Base-by-base conservation (phyloP, 805 yeast genomes). In the Saccharomycopsis amapae region DNA sequence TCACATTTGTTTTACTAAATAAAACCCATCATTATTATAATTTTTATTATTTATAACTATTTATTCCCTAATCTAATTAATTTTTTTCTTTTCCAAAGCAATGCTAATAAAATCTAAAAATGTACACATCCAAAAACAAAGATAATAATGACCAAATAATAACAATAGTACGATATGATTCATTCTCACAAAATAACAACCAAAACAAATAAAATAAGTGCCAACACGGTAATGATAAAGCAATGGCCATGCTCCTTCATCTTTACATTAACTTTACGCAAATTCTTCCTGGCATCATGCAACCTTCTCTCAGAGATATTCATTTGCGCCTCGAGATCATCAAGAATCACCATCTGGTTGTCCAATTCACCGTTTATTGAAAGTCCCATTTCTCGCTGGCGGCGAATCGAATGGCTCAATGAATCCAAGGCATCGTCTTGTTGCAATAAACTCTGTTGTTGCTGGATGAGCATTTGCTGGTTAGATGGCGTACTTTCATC, bases 191-290 rank as follows among this genome's bases (percentile, higher is more conserved):
- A 44, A 2, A 74, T 56, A 19, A 70, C 61, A 46, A 76, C 52
- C 24, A 76, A 55, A 3, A 75, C 49, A 13, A 76, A 53, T 41
- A 76, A 54, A 18, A 76, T 62, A n/a, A 74, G 35, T 2, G 67
- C 54, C 45, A 76, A 56, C 2, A 67, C 60, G 1, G 71, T 51
- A 7, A 76, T 76, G 0, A 71, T 66, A 26, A 67, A 53, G 68
- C 80, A 75, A 28, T 71, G 73, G 0, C 75, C 74, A 52, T 72
- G 71, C 46, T 71, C 73, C 38, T 64, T 66, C 13, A 75, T 63
- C 24, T 64, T 66, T 15, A 60, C 60, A 30, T 65, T 64, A 43
- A 73, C 72, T 24, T 57, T 58, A 5, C 56, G 59, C 40, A 76
- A 53, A 46, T 69, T 62, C 30, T 58, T 58, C 34, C 62, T 62